phyloP scores from a whole-genome alignment of 495 filamentous ascomycete genomes.

The Pseudevernia furfuracea region DNA sequence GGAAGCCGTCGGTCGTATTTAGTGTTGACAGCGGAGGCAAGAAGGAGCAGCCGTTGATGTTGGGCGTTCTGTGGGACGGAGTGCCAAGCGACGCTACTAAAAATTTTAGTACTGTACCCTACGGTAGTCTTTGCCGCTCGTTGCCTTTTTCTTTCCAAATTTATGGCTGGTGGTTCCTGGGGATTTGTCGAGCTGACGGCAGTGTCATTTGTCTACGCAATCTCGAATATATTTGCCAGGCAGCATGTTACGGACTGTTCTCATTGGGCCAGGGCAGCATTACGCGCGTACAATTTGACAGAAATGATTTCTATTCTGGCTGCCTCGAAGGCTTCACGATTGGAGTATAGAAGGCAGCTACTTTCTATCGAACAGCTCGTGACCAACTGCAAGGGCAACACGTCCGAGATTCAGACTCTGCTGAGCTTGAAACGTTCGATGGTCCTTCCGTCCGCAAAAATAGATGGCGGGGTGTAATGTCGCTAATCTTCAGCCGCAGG shows the following conservation, averaged over 20 bases:
- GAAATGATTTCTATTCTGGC: not conserved
- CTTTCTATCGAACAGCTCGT: not conserved
- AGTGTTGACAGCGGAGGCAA: slow-evolving; percentile 32
- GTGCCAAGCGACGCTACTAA: slow-evolving; percentile 25
- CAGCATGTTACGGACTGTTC: not conserved
- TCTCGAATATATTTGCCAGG: not conserved
- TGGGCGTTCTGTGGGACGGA: slow-evolving; percentile 23
- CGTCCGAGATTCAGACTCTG: not conserved
- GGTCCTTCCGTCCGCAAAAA: not conserved
- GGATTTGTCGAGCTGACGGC: not conserved
- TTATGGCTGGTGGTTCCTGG: not conserved
- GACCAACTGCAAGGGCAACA: not conserved
- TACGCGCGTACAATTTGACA: slow-evolving; percentile 13
- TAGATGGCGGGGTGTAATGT: slow-evolving; percentile 18
- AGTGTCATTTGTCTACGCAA: slow-evolving; percentile 8
- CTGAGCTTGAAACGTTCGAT: not conserved
- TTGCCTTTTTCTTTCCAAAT: not conserved
- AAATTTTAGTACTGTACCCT: slow-evolving; percentile 21
- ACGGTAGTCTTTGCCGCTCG: slow-evolving; percentile 12
- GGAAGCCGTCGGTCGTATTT: slow-evolving; percentile 45
- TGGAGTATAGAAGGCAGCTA: not conserved
- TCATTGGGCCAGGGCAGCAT: not conserved
- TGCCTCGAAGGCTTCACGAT: not conserved
- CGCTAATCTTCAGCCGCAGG: slow-evolving; percentile 10
- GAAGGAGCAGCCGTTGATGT: slow-evolving; percentile 32